phyloP scores from a whole-genome alignment of 1,284 basidiomycete species.

The Cutaneotrichosporon sp. region DNA sequence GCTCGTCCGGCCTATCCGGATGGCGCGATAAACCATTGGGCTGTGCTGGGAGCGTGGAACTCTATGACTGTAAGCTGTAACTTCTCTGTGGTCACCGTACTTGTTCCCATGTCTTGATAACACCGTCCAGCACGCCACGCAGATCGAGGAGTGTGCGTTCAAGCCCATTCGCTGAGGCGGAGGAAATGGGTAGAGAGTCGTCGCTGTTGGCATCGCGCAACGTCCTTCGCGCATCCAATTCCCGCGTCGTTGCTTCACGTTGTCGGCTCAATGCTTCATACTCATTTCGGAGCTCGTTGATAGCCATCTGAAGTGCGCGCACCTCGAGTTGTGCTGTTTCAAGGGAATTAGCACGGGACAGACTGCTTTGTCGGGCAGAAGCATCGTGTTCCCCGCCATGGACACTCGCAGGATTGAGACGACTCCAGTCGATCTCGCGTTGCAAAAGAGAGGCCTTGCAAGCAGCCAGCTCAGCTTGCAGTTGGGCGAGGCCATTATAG shows the following conservation, averaged over 20 bases:
- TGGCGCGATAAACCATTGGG: too few relatives aligned
- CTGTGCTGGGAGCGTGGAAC: slow-evolving; percentile 1
- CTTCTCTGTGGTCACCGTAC: slow-evolving; percentile 16
- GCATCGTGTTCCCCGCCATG: too few relatives aligned
- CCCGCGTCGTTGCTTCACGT: slow-evolving; percentile 23
- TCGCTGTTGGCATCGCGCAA: too few relatives aligned
- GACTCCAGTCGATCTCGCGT: slow-evolving; percentile 20
- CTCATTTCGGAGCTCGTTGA: slow-evolving; percentile 28
- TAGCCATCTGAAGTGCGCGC: slow-evolving; percentile 25
- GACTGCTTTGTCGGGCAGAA: slow-evolving; percentile 13
- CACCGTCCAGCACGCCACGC: slow-evolving; percentile 37
- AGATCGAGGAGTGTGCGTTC: slow-evolving; percentile 40
- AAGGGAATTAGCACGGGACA: slow-evolving; percentile 7
- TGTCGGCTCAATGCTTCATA: slow-evolving; percentile 27
- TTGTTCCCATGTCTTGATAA: slow-evolving; percentile 36
- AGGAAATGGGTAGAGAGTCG: background rate
- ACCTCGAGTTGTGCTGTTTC: slow-evolving; percentile 24
- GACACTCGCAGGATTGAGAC: background rate
- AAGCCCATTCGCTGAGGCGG: slow-evolving; percentile 17
- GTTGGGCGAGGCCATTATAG: slow-evolving; percentile 22
- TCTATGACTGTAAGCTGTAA: background rate
- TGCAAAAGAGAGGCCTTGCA: slow-evolving; percentile 23
- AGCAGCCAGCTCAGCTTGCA: slow-evolving; percentile 28
- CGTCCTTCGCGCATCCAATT: slow-evolving; percentile 24
- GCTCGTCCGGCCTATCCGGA: too few relatives aligned